These are phyloP conservation scores for Cubamyces sp. DNA, from an alignment of 768 basidiomycete species.

Conservation along the genomic window DNA sequence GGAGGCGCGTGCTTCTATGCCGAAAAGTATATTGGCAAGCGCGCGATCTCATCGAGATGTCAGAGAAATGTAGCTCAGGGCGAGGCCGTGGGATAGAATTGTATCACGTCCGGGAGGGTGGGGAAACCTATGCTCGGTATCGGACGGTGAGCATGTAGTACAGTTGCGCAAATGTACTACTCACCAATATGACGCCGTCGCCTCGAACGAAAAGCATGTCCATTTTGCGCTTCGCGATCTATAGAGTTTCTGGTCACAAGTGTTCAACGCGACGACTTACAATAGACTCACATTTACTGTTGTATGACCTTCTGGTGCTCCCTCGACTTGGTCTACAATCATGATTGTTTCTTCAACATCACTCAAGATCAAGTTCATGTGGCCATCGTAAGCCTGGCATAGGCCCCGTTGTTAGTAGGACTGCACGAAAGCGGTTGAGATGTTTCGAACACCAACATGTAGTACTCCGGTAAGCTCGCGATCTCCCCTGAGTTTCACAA, in stretches of 20 bases:
- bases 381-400: constrained; percentile 95
- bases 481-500: constrained; percentile 96
- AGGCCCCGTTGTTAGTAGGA: too few relatives aligned
- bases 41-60: not conserved
- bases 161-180: constrained; percentile 31
- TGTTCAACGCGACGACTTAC: not conserved
- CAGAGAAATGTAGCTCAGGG: not conserved
- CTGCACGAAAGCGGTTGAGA: too few relatives aligned
- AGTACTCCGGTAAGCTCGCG: constrained; percentile 89
- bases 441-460: constrained; percentile 62
- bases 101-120: constrained; percentile 58
- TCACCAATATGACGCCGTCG: constrained; percentile 93
- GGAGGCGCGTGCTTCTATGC: constrained; percentile 10
- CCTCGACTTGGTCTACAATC: constrained; percentile 87
- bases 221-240: constrained; percentile 93
- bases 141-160: not conserved
- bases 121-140: constrained; percentile 61
- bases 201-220: constrained; percentile 99
- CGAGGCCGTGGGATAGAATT: not conserved
- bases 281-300: constrained; percentile 62
- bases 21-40: constrained; percentile 41
- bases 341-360: constrained; percentile 98
- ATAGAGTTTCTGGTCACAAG: constrained; percentile 1
- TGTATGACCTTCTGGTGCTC: constrained; percentile 55
- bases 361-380: constrained; percentile 98